These are phyloP conservation scores for Stachybotrys chlorohalonatus DNA, from an alignment of 2,329 filamentous ascomycete species.

Conservation along the genomic window DNA sequence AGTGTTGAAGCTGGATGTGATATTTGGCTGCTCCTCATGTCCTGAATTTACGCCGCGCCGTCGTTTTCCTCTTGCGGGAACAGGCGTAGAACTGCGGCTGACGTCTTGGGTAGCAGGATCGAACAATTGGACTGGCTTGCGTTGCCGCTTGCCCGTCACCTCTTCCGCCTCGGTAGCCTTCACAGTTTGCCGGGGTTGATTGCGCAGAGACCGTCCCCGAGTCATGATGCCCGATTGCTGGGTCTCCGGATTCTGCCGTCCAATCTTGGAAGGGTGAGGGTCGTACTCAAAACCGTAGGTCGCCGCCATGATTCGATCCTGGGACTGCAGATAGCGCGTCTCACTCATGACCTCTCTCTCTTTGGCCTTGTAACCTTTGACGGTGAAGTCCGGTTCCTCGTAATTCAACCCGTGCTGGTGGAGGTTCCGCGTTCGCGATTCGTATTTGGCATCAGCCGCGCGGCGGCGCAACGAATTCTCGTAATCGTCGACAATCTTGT, in stretches of 20 bases:
- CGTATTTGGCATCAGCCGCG: constrained; percentile 37
- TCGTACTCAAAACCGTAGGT: constrained; percentile 55
- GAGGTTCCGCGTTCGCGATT: constrained; percentile 33
- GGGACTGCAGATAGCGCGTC: constrained; percentile 36
- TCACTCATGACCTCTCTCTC: constrained; percentile 33
- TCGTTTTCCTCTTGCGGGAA: constrained; percentile 19
- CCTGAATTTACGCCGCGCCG: constrained; percentile 21
- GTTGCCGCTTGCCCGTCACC: constrained; percentile 42
- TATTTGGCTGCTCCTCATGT: constrained; percentile 15
- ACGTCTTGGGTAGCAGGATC: constrained; percentile 41
- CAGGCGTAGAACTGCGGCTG: constrained; percentile 44
- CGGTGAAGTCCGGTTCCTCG: constrained; percentile 41
- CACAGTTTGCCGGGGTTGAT: constrained; percentile 47
- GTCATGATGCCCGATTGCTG: constrained; percentile 43
- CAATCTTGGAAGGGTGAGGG: constrained; percentile 45
- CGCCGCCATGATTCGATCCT: constrained; percentile 50
- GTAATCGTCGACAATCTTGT: constrained; percentile 44
- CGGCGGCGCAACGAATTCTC: constrained; percentile 46
- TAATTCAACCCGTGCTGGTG: constrained; percentile 31
- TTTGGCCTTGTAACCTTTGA: constrained; percentile 43
- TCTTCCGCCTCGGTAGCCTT: constrained; percentile 48
- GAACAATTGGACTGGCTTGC: constrained; percentile 41
- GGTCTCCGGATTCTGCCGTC: constrained; percentile 47
- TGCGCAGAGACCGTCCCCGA: constrained; percentile 42
- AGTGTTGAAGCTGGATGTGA: constrained; percentile 23